Evolutionary conservation across 2,329 filamentous ascomycete genomes (phyloP).

Genomic region (Fusarium sp.): DNA sequence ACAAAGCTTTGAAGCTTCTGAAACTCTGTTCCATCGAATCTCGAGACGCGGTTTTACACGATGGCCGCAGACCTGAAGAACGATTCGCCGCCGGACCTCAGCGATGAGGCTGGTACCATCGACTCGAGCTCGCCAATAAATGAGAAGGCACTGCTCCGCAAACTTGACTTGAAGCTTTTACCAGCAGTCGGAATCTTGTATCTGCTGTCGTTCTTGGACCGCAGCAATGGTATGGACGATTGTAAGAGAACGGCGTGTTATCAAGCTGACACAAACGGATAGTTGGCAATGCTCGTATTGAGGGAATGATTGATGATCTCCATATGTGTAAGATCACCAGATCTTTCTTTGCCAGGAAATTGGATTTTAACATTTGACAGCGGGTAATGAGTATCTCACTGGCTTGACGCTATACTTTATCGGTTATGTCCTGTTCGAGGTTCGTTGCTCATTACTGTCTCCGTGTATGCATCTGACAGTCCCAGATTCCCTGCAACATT

Average conservation of each 20-base stretch:
- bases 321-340: conserved; percentile 57
- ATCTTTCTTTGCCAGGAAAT: rapidly evolving
- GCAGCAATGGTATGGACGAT: conserved; percentile 61
- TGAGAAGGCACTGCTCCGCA: conserved; percentile 67
- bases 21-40: rapidly evolving
- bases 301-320: conserved; percentile 62
- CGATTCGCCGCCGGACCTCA: conserved; percentile 24
- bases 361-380: conserved; percentile 38
- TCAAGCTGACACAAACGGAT: conserved; percentile 6
- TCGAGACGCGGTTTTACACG: rapidly evolving
- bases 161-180: conserved; percentile 60
- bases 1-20: not conserved
- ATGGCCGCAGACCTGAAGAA: conserved; percentile 8
- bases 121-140: conserved; percentile 49
- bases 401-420: conserved; percentile 74
- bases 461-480: not conserved
- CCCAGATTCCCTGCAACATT: conserved; percentile 68
- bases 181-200: conserved; percentile 65
- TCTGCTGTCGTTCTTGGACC: conserved; percentile 64
- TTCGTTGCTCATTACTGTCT: conserved; percentile 14
- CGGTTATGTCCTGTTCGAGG: conserved; percentile 66
- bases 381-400: conserved; percentile 70
- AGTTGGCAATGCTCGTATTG: conserved; percentile 68
- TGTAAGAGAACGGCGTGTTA: conserved; percentile 28
- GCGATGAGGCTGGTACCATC: conserved; percentile 24